Conservation (phyloP, 2,329 filamentous ascomycete species). For the Periglandula ipomoeae region DNA sequence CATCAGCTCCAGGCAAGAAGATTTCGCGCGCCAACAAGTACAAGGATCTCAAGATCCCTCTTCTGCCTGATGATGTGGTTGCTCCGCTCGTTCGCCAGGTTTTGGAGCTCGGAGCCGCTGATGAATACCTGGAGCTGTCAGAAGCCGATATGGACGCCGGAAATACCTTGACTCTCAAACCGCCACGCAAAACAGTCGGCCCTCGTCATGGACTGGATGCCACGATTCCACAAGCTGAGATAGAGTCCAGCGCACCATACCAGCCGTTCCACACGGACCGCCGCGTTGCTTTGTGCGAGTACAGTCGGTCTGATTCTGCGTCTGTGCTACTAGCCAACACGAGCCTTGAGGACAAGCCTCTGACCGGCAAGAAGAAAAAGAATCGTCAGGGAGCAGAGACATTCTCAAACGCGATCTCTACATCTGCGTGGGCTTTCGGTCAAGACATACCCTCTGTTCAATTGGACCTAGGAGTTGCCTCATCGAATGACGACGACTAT, state of each 20-base stretch:
- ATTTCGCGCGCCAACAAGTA: conserved; percentile 48
- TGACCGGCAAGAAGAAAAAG: conserved; percentile 28
- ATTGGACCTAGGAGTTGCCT: conserved; percentile 41
- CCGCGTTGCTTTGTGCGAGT: conserved; percentile 69
- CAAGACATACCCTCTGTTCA: conserved; percentile 40
- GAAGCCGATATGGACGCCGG: conserved; percentile 45
- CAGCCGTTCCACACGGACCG: conserved; percentile 92
- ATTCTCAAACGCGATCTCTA: conserved; percentile 5
- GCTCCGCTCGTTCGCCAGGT: conserved; percentile 47
- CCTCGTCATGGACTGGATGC: conserved; percentile 43
- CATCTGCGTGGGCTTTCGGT: conserved; percentile 49
- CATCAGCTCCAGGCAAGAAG: conserved; percentile 43
- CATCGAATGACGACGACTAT: conserved; percentile 42
- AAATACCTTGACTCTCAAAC: conserved; percentile 43
- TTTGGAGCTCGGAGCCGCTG: conserved; percentile 39
- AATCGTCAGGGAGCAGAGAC: conserved; percentile 2
- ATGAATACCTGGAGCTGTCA: conserved; percentile 45
- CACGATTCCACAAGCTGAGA: conserved; percentile 70
- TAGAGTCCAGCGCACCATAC: conserved; percentile 91
- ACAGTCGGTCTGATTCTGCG: conserved; percentile 29
- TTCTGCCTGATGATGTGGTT: conserved; percentile 50
- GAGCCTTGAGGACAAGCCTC: conserved; percentile 29
- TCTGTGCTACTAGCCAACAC: conserved; percentile 32
- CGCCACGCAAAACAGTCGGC: conserved; percentile 24
- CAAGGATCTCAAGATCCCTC: conserved; percentile 57